Conservation (phyloP, 805 yeast species). For the Komagataella phaffii region DNA sequence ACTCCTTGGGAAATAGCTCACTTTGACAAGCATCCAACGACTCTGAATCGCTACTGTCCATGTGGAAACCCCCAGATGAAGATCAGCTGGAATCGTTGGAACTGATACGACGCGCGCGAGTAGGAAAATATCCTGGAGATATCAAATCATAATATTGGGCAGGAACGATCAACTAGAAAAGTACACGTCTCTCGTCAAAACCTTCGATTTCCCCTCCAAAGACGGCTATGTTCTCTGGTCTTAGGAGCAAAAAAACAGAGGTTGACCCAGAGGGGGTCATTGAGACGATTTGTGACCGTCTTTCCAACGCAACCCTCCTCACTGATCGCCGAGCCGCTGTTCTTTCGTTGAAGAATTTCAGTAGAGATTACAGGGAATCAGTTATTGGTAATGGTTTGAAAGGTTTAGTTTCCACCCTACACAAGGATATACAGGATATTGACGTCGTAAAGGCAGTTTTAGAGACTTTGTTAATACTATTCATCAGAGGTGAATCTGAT, state of each 20-base stretch:
- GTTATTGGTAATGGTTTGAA: slow-evolving; percentile 82
- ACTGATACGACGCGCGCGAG: neutral
- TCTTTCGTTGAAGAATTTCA: slow-evolving; percentile 74
- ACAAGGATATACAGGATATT: slow-evolving; percentile 49
- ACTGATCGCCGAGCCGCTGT: slow-evolving; percentile 89
- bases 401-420: slow-evolving; percentile 53
- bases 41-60: neutral
- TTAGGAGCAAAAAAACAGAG: slow-evolving; percentile 19
- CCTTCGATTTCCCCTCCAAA: neutral
- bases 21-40: neutral
- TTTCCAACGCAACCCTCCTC: slow-evolving; percentile 67
- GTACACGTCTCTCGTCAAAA: neutral
- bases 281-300: slow-evolving; percentile 76
- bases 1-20: neutral
- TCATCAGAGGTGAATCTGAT: slow-evolving; percentile 49
- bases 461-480: slow-evolving; percentile 74
- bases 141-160: neutral
- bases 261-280: slow-evolving; percentile 70
- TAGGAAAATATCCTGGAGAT: neutral
- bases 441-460: slow-evolving; percentile 67
- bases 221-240: slow-evolving; percentile 21
- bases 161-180: neutral
- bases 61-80: neutral
- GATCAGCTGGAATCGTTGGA: neutral
- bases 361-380: slow-evolving; percentile 78